Evolutionary conservation across 768 basidiomycete genomes (phyloP).

Genomic region (Collybia mongolica): DNA sequence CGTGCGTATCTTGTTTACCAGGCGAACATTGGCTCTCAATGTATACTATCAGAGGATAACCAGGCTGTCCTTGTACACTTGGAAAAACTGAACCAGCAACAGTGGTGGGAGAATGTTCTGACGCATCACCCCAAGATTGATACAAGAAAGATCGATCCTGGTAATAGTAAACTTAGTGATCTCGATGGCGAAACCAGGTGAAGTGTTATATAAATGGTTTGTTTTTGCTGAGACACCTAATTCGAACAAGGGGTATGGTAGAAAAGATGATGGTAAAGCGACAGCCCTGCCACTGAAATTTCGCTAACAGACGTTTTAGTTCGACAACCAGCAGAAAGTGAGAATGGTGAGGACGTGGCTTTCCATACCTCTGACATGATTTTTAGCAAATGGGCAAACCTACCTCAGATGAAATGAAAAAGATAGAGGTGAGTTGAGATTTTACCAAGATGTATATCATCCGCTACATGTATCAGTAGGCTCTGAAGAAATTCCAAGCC

Average conservation of each 20-base stretch:
- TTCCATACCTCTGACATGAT: slow-evolving; percentile 4
- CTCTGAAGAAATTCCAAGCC: slow-evolving; percentile 85
- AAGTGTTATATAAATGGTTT: slow-evolving; percentile 5
- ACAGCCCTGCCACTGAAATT: neutral
- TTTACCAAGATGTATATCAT: neutral
- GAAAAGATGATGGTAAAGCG: slow-evolving; percentile 99
- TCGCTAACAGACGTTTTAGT: slow-evolving; percentile 35
- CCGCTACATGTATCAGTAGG: slow-evolving; percentile 36
- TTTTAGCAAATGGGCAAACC: slow-evolving; percentile 91
- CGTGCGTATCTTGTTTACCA: slow-evolving; percentile 49
- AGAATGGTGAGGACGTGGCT: neutral
- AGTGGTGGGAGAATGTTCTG: slow-evolving; percentile 98
- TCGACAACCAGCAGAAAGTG: slow-evolving; percentile 79
- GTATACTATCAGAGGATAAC: slow-evolving; percentile 64
- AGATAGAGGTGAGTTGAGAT: slow-evolving; percentile 65
- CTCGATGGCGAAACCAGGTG: slow-evolving; percentile 94
- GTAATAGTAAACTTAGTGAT: slow-evolving; percentile 94
- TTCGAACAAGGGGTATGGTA: slow-evolving; percentile 77
- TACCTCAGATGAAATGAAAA: slow-evolving; percentile 92
- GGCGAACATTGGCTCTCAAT: neutral
- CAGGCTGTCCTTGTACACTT: slow-evolving; percentile 71
- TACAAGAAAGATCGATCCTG: slow-evolving; percentile 92
- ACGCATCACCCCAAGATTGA: slow-evolving; percentile 96
- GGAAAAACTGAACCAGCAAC: slow-evolving; percentile 83
- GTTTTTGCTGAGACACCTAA: too few species aligned